Percentiles rank a stretch among this genome's conserved stretches.
phyloP scores from a whole-genome alignment of 2,329 filamentous ascomycete species.

The Dothideomycetidae sp. region DNA sequence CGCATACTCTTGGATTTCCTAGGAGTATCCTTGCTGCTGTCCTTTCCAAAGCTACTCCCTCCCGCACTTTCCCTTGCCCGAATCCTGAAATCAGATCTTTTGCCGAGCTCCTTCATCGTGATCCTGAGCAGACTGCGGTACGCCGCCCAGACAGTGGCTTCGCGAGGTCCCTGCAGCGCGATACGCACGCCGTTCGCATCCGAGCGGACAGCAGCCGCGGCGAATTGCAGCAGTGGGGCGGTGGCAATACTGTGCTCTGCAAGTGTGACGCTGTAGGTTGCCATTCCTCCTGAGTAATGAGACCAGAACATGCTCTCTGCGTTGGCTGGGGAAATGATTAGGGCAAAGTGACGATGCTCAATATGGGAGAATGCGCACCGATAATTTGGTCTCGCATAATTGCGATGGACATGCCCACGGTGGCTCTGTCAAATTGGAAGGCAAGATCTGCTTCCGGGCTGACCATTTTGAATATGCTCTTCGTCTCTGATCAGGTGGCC shows the following conservation, averaged over 20 bases:
- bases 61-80: not conserved
- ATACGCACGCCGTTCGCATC: not conserved
- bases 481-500: too few species aligned
- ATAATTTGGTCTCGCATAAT: conserved; percentile 8
- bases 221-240: conserved; percentile 1
- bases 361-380: not conserved
- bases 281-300: too few species aligned
- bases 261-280: conserved; percentile 5
- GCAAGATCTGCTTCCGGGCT: conserved; percentile 12
- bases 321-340: too few species aligned
- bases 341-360: too few species aligned
- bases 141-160: conserved; percentile 6
- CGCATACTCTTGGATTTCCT: too few species aligned
- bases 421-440: conserved; percentile 18
- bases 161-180: conserved; percentile 2
- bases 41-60: too few species aligned
- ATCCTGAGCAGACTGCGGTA: conserved; percentile 5
- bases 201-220: conserved; percentile 1
- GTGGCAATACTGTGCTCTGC: conserved; percentile 1
- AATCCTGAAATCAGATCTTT: not conserved
- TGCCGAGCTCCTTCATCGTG: conserved; percentile 3
- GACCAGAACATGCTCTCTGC: not conserved
- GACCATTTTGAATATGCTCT: too few species aligned
- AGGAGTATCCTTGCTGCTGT: too few species aligned
- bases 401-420: conserved; percentile 4